A percentile compares a stretch with the other conserved stretches of the same genome.
Conservation (phyloP, 169 alveolate genomes). For the Plasmodium reichenowi region DNA sequence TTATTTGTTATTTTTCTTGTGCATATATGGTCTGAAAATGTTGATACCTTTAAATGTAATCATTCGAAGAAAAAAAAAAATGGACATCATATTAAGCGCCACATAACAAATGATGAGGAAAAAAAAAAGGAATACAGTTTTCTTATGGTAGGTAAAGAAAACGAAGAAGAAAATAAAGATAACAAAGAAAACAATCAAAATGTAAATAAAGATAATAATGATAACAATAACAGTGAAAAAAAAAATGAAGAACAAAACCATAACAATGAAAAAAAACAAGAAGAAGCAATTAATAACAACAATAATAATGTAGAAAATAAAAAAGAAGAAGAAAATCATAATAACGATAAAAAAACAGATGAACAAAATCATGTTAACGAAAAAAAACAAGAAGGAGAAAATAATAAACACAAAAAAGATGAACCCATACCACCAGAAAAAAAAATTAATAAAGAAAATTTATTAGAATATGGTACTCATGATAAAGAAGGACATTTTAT, state of each 20-base stretch:
- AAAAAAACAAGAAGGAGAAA: slow-evolving; percentile 9
- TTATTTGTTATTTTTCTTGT: slow-evolving; percentile 32
- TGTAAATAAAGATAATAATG: slow-evolving; percentile 8
- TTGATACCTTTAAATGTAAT: slow-evolving; percentile 19
- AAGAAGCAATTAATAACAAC: slow-evolving; percentile 10
- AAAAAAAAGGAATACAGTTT: not conserved
- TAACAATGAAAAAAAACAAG: slow-evolving; percentile 6
- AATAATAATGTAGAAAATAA: slow-evolving; percentile 18
- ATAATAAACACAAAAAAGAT: not conserved
- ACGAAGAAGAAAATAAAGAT: slow-evolving; percentile 15
- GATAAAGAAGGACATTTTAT: slow-evolving; percentile 58
- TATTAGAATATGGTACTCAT: slow-evolving; percentile 68
- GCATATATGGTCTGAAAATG: slow-evolving; percentile 42
- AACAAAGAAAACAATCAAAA: slow-evolving; percentile 10
- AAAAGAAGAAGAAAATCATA: not conserved
- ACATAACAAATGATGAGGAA: slow-evolving; percentile 12
- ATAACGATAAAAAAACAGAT: slow-evolving; percentile 8
- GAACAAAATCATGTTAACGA: not conserved
- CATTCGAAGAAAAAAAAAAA: slow-evolving; percentile 7
- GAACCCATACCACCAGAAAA: slow-evolving; percentile 19
- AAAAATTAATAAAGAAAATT: slow-evolving; percentile 62
- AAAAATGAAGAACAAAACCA: not conserved
- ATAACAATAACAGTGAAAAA: slow-evolving; percentile 2
- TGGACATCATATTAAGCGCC: slow-evolving; percentile 15
- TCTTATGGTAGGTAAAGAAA: slow-evolving; percentile 2